These are phyloP conservation scores for Ceratocystis albifundus DNA, from an alignment of 2,329 filamentous ascomycete genomes.

Conservation along the genomic window DNA sequence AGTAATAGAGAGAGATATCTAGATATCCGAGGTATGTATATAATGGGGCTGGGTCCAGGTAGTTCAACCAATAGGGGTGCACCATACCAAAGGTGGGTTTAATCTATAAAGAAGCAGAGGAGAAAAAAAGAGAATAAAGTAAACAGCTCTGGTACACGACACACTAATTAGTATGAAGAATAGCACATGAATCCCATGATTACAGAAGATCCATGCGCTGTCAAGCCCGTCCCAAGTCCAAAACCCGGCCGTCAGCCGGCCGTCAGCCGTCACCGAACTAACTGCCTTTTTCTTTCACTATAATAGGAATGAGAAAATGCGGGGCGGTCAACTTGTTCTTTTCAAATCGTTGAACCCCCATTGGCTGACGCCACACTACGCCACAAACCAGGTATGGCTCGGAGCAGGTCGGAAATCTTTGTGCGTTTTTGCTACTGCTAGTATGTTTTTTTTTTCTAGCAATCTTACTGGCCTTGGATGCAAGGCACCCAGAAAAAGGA, in stretches of 20 bases:
- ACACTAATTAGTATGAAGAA: no score
- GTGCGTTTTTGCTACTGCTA: conserved; percentile 13
- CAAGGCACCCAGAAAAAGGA: conserved; percentile 35
- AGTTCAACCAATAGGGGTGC: neutral
- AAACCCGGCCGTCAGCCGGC: neutral
- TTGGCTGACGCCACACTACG: conserved; percentile 28
- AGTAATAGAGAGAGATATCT: neutral
- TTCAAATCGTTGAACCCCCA: conserved; percentile 26
- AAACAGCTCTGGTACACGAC: no score
- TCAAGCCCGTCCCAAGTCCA: neutral
- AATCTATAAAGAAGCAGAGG: neutral
- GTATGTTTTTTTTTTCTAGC: conserved; percentile 19
- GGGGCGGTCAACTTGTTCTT: conserved; percentile 17
- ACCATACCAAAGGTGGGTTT: neutral
- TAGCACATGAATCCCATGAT: no score
- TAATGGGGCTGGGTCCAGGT: neutral
- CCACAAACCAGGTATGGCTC: conserved; percentile 28
- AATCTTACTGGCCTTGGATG: conserved; percentile 29
- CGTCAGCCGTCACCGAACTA: neutral
- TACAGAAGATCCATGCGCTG: neutral
- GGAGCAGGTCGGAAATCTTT: conserved; percentile 35
- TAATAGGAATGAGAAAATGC: conserved; percentile 25
- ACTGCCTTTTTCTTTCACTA: neutral
- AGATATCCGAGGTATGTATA: neutral
- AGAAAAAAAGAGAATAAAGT: neutral